A percentile compares a stretch with the other conserved stretches of the same genome.
Conservation (phyloP, 768 basidiomycete species). For the Pleurotus tuoliensis region DNA sequence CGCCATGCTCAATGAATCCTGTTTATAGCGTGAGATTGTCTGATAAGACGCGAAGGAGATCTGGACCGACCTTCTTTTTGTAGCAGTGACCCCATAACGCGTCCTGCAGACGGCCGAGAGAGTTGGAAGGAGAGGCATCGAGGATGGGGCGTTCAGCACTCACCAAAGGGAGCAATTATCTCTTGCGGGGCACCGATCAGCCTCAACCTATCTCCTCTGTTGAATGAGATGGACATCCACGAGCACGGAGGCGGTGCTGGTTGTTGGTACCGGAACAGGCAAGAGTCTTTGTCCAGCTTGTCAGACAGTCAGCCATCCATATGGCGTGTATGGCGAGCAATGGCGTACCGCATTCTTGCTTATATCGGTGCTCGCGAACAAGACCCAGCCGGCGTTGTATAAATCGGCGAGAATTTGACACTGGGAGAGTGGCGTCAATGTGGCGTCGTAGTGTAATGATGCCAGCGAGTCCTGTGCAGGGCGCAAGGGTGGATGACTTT, state of each 20-base stretch:
- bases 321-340: too few relatives aligned
- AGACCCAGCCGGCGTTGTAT: constrained; percentile 2
- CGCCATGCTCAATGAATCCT: constrained; percentile 1
- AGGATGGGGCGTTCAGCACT: background rate
- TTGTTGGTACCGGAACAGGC: background rate
- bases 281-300: background rate
- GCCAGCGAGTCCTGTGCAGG: too few relatives aligned
- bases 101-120: too few relatives aligned
- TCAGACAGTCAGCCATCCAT: too few relatives aligned
- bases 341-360: background rate
- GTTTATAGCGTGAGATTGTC: background rate
- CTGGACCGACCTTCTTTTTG: too few relatives aligned
- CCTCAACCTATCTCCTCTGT: background rate
- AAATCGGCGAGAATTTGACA: background rate
- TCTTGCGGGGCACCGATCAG: background rate
- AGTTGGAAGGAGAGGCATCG: too few relatives aligned
- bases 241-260: background rate
- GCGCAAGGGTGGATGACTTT: too few relatives aligned
- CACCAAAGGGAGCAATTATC: background rate
- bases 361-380: background rate
- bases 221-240: background rate
- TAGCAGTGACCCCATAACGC: too few relatives aligned
- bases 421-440: background rate
- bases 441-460: background rate
- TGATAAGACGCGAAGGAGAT: background rate